A percentile compares a stretch with the other conserved stretches of the same genome.
Evolutionary conservation across 1,139 yeast species (phyloP).

Genomic region (Kazachstania sp.): DNA sequence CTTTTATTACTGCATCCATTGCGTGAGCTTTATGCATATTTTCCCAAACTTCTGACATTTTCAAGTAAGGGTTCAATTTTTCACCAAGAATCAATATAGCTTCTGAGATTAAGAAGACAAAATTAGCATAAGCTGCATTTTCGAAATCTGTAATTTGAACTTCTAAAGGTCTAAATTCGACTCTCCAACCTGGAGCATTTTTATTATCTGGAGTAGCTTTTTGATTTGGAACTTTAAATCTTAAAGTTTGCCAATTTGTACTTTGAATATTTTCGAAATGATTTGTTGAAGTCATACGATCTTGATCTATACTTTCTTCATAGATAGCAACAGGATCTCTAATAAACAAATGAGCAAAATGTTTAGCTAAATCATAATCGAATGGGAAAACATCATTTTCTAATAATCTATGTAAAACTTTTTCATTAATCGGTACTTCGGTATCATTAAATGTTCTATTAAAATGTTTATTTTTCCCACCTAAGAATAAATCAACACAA

Average conservation of each 20-base stretch:
- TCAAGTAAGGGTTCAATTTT: slow-evolving; percentile 60
- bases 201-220: slow-evolving; percentile 35
- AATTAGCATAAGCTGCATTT: slow-evolving; percentile 82
- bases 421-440: slow-evolving; percentile 58
- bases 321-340: slow-evolving; percentile 94
- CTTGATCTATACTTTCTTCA: slow-evolving; percentile 64
- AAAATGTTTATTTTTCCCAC: slow-evolving; percentile 43
- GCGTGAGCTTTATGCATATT: slow-evolving; percentile 81
- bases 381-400: slow-evolving; percentile 38
- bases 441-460: slow-evolving; percentile 60
- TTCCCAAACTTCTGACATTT: slow-evolving; percentile 72
- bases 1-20: slow-evolving; percentile 54
- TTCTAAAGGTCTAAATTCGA: slow-evolving; percentile 94
- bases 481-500: slow-evolving; percentile 72
- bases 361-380: slow-evolving; percentile 67
- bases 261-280: slow-evolving; percentile 96
- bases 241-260: slow-evolving; percentile 94
- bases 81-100: slow-evolving; percentile 59
- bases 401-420: slow-evolving; percentile 41
- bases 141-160: slow-evolving; percentile 93
- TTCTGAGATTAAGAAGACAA: slow-evolving; percentile 64
- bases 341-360: slow-evolving; percentile 86
- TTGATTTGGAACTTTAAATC: slow-evolving; percentile 79
- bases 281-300: slow-evolving; percentile 64
- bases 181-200: slow-evolving; percentile 85